These are phyloP conservation scores for Xylaria acuta DNA, from an alignment of 495 filamentous ascomycete species.

Conservation along the genomic window DNA sequence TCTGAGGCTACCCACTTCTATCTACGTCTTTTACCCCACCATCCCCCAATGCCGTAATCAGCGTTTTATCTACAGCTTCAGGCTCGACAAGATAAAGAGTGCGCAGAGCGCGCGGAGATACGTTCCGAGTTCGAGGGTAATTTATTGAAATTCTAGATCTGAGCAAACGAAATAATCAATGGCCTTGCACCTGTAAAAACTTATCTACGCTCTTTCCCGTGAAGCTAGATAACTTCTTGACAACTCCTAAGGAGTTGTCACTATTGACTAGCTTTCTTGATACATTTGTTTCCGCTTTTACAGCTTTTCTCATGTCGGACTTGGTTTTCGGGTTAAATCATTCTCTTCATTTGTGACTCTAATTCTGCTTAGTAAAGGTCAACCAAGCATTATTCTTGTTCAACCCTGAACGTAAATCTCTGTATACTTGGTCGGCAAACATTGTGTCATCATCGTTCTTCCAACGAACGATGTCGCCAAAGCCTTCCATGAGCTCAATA, in stretches of 20 bases:
- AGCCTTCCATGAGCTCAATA: background rate
- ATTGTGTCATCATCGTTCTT: constrained; percentile 6
- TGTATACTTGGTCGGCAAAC: constrained; percentile 1
- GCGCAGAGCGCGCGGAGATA: background rate
- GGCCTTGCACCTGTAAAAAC: background rate
- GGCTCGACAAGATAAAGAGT: background rate
- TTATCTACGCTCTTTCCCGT: background rate
- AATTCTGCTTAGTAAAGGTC: background rate
- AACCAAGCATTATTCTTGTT: background rate
- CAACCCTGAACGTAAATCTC: background rate
- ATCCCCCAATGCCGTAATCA: background rate
- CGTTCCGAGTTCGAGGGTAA: background rate
- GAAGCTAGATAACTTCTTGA: too few relatives aligned
- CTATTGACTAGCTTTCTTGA: too few relatives aligned
- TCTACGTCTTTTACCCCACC: background rate
- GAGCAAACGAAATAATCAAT: background rate
- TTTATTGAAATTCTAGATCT: background rate
- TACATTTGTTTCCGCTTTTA: too few relatives aligned
- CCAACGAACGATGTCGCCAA: background rate
- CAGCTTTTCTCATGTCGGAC: background rate
- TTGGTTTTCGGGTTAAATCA: background rate
- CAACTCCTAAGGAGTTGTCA: too few relatives aligned
- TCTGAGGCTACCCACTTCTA: too few relatives aligned
- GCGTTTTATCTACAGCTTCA: background rate
- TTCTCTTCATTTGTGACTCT: background rate